Evolutionary conservation across 73 alveolate species (phyloP).

Genomic region (Tetrahymena elliotti): DNA sequence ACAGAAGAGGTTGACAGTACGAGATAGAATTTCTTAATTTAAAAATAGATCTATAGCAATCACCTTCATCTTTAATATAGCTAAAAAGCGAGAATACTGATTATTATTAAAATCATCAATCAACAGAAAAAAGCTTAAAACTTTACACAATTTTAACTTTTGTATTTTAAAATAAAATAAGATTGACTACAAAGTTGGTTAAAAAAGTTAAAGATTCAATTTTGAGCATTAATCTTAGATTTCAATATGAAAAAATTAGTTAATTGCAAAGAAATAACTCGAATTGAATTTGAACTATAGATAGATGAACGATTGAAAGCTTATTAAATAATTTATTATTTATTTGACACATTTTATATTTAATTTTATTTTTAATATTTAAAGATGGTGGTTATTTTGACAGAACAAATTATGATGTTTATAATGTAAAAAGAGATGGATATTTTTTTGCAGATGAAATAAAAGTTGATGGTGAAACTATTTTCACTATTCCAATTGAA

Average conservation of each 20-base stretch:
- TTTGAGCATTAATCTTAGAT: not conserved
- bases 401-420: not conserved
- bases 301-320: not conserved
- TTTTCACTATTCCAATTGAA: not conserved
- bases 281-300: not conserved
- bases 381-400: not conserved
- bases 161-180: not conserved
- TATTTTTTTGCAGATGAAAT: not conserved
- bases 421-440: not conserved
- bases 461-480: not conserved
- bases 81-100: not conserved
- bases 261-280: not conserved
- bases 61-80: not conserved
- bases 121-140: not conserved
- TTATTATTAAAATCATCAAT: too few species aligned
- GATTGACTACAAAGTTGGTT: not conserved
- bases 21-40: not conserved
- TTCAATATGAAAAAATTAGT: not conserved
- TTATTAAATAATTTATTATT: not conserved
- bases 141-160: too few species aligned
- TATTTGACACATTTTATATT: not conserved
- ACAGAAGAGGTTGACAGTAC: not conserved
- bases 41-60: not conserved
- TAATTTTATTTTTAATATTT: not conserved
- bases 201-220: not conserved